Base-by-base conservation (phyloP, 2,329 filamentous ascomycete genomes). In the Hirsutella rhossiliensis region DNA sequence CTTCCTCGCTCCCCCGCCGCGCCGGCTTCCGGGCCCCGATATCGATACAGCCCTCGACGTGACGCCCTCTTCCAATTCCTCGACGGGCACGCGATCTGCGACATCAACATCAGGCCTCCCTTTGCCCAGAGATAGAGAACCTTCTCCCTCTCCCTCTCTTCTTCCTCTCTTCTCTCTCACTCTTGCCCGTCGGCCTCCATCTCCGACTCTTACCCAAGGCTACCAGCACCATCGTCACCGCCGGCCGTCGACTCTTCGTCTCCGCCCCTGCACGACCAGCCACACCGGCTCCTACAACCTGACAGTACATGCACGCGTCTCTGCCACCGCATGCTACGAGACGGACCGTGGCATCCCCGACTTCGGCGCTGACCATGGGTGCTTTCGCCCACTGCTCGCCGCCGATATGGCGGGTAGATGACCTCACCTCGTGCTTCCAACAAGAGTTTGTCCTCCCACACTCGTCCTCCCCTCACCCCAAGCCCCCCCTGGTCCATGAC, bases 351-450 rank as follows among this genome's bases (percentile, higher is more conserved):
- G 38, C 42, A 38, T 38, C 34, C 38, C 42, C 42, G 42, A 43
- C 38, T 32, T 37, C 36, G 40, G 40, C 46, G 28, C 30, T 38
- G 17, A 49, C 51, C 50, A 68, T 70, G 66, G 64, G 66, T 37
- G 39, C 40, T 53, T 72, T 75, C 60, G 73, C 71, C 56, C 68
- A 68, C 48, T 78, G 75, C 58, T 60, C 65, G 42, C 73, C 69
- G 73, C 73, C 75, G 42, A 63, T 78, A 59, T 83, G 79, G 79
- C 68, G 64, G 49, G 62, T 75, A 49, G 79, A 83, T 62, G 79
- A 83, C 63, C 75, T 83, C 53, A 75, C 70, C 38, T 64, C 66
- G 43, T 82, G 79, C 60, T 80, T 82, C 57, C 74, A 74, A 54
- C 68, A 72, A 65, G 79, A 87, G 83, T 87, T 65, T 61, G 82